Percentiles rank a stretch among this genome's conserved stretches.
These are phyloP conservation scores for Colletotrichum sp. DNA, from an alignment of 2,329 filamentous ascomycete species.

Conservation along the genomic window DNA sequence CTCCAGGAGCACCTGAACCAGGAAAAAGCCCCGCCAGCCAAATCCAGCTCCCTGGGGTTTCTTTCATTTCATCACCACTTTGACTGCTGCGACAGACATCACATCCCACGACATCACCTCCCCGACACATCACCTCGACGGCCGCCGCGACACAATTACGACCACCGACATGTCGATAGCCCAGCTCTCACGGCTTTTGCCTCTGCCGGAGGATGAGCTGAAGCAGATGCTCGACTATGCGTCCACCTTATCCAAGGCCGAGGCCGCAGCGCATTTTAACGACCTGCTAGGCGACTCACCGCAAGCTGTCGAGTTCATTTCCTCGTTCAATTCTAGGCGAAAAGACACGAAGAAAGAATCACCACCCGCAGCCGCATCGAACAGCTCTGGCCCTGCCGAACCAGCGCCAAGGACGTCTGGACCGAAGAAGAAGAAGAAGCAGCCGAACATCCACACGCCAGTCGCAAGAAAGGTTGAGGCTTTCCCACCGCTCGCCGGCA, in stretches of 20 bases:
- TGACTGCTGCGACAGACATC: not conserved
- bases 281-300: slow-evolving; percentile 88
- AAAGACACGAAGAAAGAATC: slow-evolving; percentile 41
- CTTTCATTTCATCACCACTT: slow-evolving; percentile 4
- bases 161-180: slow-evolving; percentile 54
- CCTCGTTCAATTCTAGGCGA: slow-evolving; percentile 77
- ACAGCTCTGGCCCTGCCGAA: slow-evolving; percentile 30
- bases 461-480: slow-evolving; percentile 68
- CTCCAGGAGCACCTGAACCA: not conserved
- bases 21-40: not conserved
- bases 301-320: slow-evolving; percentile 76
- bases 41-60: not conserved
- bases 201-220: slow-evolving; percentile 83
- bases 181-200: slow-evolving; percentile 80
- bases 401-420: slow-evolving; percentile 52
- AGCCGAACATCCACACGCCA: slow-evolving; percentile 66
- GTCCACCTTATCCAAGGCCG: slow-evolving; percentile 74
- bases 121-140: not conserved
- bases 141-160: not conserved
- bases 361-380: slow-evolving; percentile 14
- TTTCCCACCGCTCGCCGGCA: slow-evolving; percentile 66
- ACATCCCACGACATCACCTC: not conserved
- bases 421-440: slow-evolving; percentile 59
- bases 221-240: slow-evolving; percentile 86
- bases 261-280: slow-evolving; percentile 83